These are phyloP conservation scores for Leptographium radiaticola DNA, from an alignment of 2,329 filamentous ascomycete species.

Conservation along the genomic window DNA sequence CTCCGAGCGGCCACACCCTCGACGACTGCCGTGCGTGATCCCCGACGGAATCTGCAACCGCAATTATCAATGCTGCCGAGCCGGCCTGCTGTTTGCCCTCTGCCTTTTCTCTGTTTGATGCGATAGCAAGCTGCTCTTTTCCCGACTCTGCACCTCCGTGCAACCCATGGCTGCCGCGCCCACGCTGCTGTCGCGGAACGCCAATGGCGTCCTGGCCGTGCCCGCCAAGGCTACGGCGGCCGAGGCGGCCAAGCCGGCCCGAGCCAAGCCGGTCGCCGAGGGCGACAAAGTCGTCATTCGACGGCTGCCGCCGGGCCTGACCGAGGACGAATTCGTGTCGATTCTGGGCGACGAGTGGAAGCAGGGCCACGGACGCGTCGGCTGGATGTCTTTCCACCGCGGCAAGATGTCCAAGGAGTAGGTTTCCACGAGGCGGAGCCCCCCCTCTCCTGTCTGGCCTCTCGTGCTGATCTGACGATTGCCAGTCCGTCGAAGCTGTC, in stretches of 20 bases:
- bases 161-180: slow-evolving; percentile 12
- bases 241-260: slow-evolving; percentile 27
- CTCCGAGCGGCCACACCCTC: no score
- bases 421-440: slow-evolving; percentile 16
- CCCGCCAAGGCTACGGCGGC: slow-evolving; percentile 29
- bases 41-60: no score
- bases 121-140: background rate
- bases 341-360: slow-evolving; percentile 73
- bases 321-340: slow-evolving; percentile 59
- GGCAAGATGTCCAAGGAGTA: slow-evolving; percentile 77
- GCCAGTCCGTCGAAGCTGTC: slow-evolving; percentile 72
- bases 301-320: slow-evolving; percentile 75
- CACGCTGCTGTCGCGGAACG: slow-evolving; percentile 21
- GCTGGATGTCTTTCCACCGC: slow-evolving; percentile 58
- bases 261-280: slow-evolving; percentile 36
- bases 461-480: no score
- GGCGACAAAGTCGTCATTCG: slow-evolving; percentile 78
- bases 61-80: background rate
- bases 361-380: slow-evolving; percentile 64
- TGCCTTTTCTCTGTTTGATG: background rate
- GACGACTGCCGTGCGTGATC: no score
- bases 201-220: slow-evolving; percentile 41
- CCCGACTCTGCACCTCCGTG: no score
- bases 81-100: background rate
- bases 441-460: no score